These are phyloP conservation scores for Euphorbia schlechtendalii DNA, from an alignment of 441 rosid genomes.

Conservation along the genomic window DNA sequence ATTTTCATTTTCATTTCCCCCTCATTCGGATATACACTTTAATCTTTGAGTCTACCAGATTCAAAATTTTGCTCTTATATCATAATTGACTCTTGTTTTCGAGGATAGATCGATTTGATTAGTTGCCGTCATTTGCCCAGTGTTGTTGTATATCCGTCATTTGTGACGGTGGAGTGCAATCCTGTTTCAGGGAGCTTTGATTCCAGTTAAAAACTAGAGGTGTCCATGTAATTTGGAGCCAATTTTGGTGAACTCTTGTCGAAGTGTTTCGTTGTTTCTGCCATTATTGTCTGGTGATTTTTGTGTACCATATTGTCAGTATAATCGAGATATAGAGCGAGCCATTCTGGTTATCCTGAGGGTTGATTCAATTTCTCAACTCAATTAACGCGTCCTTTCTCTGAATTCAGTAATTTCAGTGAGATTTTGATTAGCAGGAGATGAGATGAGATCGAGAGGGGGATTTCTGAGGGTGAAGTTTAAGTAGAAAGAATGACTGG, in stretches of 20 bases:
- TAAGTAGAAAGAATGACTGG: conserved; percentile 58
- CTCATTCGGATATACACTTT: not conserved
- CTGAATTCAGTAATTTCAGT: not conserved
- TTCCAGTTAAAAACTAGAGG: conserved; percentile 17
- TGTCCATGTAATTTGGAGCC: conserved; percentile 24
- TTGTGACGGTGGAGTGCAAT: not conserved
- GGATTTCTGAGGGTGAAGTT: conserved; percentile 24
- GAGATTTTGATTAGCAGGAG: conserved; percentile 7
- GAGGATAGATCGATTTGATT: not conserved
- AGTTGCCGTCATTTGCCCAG: not conserved
- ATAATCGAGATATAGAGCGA: not conserved
- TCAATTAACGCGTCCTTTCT: not conserved
- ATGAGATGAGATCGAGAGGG: conserved; percentile 34
- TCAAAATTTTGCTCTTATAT: not conserved
- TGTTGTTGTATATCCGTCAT: not conserved
- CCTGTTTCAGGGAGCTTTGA: conserved; percentile 15
- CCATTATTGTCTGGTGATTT: not conserved
- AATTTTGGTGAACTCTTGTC: conserved; percentile 19
- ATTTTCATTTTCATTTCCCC: not conserved
- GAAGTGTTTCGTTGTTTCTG: conserved; percentile 5
- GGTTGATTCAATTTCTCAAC: not conserved
- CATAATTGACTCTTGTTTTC: conserved; percentile 1
- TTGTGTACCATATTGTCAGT: not conserved
- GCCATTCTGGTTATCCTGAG: conserved; percentile 20
- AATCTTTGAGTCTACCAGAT: conserved; percentile 17